phyloP scores from a whole-genome alignment of 1,284 basidiomycete genomes.

The Anthracocystis walkeri region DNA sequence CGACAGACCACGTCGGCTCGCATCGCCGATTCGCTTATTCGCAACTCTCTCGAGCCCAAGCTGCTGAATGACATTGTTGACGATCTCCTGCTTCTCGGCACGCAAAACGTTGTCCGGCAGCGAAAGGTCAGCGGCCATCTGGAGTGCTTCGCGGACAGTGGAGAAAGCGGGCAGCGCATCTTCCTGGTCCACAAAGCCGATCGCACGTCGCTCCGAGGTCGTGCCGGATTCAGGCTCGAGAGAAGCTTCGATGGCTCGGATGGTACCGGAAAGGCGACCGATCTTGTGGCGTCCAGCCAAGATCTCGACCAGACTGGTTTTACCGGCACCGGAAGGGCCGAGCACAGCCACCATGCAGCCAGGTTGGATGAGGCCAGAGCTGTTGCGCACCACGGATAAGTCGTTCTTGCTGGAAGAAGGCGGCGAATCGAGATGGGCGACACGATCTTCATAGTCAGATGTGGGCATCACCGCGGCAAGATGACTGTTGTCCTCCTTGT shows the following conservation, averaged over 20 bases:
- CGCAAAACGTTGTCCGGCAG: conserved; percentile 51
- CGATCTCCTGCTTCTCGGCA: conserved; percentile 36
- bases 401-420: neutral
- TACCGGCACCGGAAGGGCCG: conserved; percentile 60
- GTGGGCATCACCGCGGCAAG: conserved; percentile 7
- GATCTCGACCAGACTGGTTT: conserved; percentile 60
- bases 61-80: conserved; percentile 37
- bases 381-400: conserved; percentile 25
- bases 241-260: conserved; percentile 27
- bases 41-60: conserved; percentile 52
- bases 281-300: conserved; percentile 55
- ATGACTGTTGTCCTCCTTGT: conserved; percentile 2
- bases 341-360: conserved; percentile 58
- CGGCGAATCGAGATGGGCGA: conserved; percentile 18
- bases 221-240: neutral
- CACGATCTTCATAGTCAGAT: conserved; percentile 10
- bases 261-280: conserved; percentile 39
- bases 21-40: conserved; percentile 53
- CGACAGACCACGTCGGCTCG: conserved; percentile 50
- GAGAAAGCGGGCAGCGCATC: conserved; percentile 54
- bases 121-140: conserved; percentile 56
- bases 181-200: conserved; percentile 61
- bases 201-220: conserved; percentile 13
- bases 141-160: conserved; percentile 58
- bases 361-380: conserved; percentile 46